Base-by-base conservation (phyloP, 176 grass and related monocot species). In the Triticum timopheevii region DNA sequence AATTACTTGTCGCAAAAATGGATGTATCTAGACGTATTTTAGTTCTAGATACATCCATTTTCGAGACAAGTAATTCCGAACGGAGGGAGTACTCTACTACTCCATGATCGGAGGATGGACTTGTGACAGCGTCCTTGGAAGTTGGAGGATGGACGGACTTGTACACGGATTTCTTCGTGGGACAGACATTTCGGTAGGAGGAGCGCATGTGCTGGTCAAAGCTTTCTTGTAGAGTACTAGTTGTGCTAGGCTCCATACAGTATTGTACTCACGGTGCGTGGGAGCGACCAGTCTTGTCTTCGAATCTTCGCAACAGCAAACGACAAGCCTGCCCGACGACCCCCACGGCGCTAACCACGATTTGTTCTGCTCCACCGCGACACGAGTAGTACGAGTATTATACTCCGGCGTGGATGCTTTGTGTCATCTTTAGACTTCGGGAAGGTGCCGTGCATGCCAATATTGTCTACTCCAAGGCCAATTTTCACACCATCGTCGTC, bases 291-390 rank as follows among this genome's bases (percentile, higher is more conserved):
- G 49, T 73, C 69, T 63, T 38, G 70, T 34, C 64, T 78, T 69
- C 85, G 90, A 94, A 92, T 92, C 93, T 94, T 94, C 90, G 52
- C 34, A 88, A 65, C 92, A 90, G 77, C 87, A 85, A 92, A 38
- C 58, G 92, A 94, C 90, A 90, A 84, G 61, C 45, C 64, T 52
- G 7, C 16, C 74, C 76, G 68, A 75, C 73, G 73, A 79, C 49
- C 65, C 78, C 79, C 54, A 39, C 71, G 73, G 88, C 88, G 72
- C 79, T 36, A 62, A 58, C 20, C 88, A 65, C 73, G 80, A 83
- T 70, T 54, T 42, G 62, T 58, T 30, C 71, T 20, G 31, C 82
- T 2, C 59, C 24, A 34, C 33, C 13, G 61, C n/a, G 33, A 76
- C n/a, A 25, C 75, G 1, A 30, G 33, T 49, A 22, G 40, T 42